Base-by-base conservation (phyloP, 148 eudicot species). In the Diospyros lotus region DNA sequence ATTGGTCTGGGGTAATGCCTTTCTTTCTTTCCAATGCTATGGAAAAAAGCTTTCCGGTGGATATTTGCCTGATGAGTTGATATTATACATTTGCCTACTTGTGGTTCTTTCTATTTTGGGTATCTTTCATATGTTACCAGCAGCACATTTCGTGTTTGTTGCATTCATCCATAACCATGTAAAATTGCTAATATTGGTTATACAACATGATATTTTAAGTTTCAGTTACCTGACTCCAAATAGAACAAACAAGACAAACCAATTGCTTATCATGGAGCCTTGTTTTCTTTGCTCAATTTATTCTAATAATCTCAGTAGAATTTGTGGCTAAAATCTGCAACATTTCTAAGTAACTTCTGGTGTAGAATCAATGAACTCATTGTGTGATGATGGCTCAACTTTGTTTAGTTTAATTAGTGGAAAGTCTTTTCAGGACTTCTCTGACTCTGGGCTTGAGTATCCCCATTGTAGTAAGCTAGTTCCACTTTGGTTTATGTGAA, bases 1-100 rank as follows among this genome's bases (percentile, higher is more conserved):
- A 84, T 89, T 81, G 97, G 97, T 67, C 85, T 94, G 56, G 86
- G 96, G 96, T 92, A 85, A 61, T 82, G 52, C 52, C 52, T 48
- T 56, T 42, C 9, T 10, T 28, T 51, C 72, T 15, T 50, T 68
- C 4, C 72, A 50, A 0, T 68, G 8, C 11, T 4, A 48, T 66
- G 43, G 14, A 64, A 52, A 75, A 56, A 18, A 39, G 6, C 54
- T 70, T 38, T 6, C 15, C 1, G 28, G 2, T 69, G 18, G 3
- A 53, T 69, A 45, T 52, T 9, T 54, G 39, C 52, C 1, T 28
- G 28, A 28, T 28, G 28, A 28, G 28, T 28, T 28, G 8, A 8
- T 48, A 48, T 48, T 48, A 48, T 8, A 48, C 4, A 40, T 69
- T 18, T 40, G 28, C 10, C 28, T 38, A 42, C 50, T 13, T 14